These are phyloP conservation scores for Micractinium sp. DNA, from an alignment of 139 green algal genomes.

Conservation along the genomic window DNA sequence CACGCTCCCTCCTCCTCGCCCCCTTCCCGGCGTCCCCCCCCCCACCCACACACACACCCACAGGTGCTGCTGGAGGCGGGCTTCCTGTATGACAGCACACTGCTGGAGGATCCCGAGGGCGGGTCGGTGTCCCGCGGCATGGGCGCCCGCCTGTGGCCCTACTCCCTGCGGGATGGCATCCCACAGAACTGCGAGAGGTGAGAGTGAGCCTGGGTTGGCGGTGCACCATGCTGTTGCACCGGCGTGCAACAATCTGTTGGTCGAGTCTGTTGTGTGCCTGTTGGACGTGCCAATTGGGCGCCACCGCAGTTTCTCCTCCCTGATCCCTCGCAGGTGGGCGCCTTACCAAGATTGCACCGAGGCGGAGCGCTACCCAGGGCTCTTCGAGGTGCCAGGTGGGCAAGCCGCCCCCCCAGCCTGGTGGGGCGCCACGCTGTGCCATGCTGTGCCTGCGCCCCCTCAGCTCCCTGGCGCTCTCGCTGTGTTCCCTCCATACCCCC, in stretches of 20 bases:
- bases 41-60: neutral
- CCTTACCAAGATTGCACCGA: neutral
- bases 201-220: neutral
- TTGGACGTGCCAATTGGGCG: no score
- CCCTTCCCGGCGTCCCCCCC: neutral
- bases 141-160: conserved; percentile 5
- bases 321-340: neutral
- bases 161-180: conserved; percentile 12
- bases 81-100: conserved; percentile 4
- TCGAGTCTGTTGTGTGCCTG: no score
- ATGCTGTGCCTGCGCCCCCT: no score
- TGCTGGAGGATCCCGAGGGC: conserved; percentile 7
- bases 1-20: neutral
- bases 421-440: neutral
- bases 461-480: no score
- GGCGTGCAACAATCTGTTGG: neutral
- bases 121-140: neutral
- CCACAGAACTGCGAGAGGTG: conserved; percentile 15
- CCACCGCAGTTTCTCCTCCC: no score
- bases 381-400: conserved; percentile 26
- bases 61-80: neutral
- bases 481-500: neutral
- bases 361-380: conserved; percentile 9
- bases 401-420: neutral
- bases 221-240: neutral